A percentile compares a stretch with the other conserved stretches of the same genome.
Conservation (phyloP, 108 stramenopile genomes). For the Cyclostephanos invisitatus region DNA sequence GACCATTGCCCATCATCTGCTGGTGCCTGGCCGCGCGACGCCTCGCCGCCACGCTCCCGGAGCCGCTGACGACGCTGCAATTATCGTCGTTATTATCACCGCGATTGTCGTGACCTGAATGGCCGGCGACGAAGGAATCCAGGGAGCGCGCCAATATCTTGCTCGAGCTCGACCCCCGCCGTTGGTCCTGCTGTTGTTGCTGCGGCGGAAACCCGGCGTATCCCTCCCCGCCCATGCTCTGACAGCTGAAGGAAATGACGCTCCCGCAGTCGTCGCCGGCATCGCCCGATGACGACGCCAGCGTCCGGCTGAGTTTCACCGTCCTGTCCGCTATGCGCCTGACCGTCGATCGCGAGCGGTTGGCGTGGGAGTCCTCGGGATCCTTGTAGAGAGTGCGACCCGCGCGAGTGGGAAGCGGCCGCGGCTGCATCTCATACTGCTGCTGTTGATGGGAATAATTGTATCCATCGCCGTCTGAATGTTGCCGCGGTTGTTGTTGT, state of each 20-base stretch:
- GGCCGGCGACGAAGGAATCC: neutral
- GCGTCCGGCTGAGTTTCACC: constrained; percentile 7
- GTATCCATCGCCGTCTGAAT: neutral
- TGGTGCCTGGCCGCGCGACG: constrained; percentile 4
- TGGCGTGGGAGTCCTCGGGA: constrained; percentile 2
- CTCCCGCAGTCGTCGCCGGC: neutral
- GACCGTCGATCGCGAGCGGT: constrained; percentile 30
- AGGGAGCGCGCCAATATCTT: neutral
- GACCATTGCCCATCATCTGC: too few relatives aligned
- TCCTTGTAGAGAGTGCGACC: constrained; percentile 20
- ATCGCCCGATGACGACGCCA: neutral
- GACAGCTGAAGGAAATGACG: neutral
- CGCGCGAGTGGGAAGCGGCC: neutral
- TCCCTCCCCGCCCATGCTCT: neutral
- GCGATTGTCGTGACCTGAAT: neutral
- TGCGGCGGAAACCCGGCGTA: neutral
- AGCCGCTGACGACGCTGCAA: neutral
- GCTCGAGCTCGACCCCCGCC: neutral
- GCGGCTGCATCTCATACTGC: too few relatives aligned
- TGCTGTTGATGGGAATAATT: neutral
- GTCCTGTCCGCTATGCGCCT: constrained; percentile 24
- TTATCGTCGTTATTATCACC: constrained; percentile 1
- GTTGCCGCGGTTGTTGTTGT: neutral
- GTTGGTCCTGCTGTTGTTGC: neutral
- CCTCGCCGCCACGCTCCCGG: constrained; percentile 3